Evolutionary conservation across 2,329 filamentous ascomycete species (phyloP).

Genomic region (Pseudocercospora pini-densiflorae): DNA sequence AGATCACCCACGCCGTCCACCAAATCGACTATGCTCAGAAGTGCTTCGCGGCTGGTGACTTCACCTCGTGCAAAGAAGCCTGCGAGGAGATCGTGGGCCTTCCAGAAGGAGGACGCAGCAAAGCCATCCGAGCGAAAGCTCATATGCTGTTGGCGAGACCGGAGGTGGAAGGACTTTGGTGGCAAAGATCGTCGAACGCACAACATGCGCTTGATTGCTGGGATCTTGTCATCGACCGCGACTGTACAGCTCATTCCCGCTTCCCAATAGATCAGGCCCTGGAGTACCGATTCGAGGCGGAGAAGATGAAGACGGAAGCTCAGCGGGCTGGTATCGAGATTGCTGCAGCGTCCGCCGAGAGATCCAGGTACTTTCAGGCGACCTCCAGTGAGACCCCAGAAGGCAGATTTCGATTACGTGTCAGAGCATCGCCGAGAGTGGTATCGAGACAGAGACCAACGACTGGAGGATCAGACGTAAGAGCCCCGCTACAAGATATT

Average conservation of each 20-base stretch:
- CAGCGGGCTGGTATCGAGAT: not conserved
- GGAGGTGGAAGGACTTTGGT: not conserved
- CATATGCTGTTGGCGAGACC: constrained; percentile 10
- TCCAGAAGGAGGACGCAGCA: not conserved
- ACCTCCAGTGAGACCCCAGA: not conserved
- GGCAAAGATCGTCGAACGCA: constrained; percentile 1
- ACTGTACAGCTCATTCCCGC: not conserved
- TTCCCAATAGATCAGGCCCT: constrained; percentile 10
- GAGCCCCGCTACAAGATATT: not conserved
- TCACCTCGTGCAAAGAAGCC: not conserved
- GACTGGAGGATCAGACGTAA: not conserved
- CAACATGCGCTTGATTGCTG: constrained; percentile 7
- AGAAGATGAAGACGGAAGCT: not conserved
- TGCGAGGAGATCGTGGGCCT: not conserved
- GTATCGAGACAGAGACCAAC: not conserved
- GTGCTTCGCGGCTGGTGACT: not conserved
- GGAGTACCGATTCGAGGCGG: not conserved
- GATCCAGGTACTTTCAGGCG: not conserved
- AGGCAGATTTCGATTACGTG: not conserved
- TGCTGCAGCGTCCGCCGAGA: not conserved
- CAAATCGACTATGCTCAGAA: not conserved
- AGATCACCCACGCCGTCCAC: not conserved
- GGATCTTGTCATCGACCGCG: constrained; percentile 6
- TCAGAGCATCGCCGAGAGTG: not conserved
- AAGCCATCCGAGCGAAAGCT: constrained; percentile 12